phyloP scores from a whole-genome alignment of 2,329 filamentous ascomycete genomes.

The Penicillium concentricum region DNA sequence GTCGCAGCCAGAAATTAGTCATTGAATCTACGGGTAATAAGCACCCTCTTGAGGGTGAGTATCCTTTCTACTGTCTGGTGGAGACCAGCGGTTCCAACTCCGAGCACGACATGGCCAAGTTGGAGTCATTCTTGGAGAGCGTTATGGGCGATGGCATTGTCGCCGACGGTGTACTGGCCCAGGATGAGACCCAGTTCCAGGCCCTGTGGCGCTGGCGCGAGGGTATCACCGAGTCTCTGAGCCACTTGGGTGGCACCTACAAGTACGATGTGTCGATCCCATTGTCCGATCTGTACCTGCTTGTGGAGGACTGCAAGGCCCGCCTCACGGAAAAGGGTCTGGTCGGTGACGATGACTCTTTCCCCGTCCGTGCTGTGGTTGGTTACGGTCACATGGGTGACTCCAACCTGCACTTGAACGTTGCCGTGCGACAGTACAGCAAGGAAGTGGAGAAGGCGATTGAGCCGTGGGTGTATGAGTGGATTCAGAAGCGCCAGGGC shows the following conservation, averaged over 20 bases:
- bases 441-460: constrained; percentile 81
- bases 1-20: constrained; percentile 74
- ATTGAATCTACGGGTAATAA: constrained; percentile 71
- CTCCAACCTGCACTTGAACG: constrained; percentile 90
- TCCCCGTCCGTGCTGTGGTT: constrained; percentile 83
- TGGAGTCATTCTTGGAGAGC: constrained; percentile 84
- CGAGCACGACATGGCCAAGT: constrained; percentile 90
- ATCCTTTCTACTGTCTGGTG: constrained; percentile 94
- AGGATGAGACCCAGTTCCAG: constrained; percentile 86
- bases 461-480: constrained; percentile 97
- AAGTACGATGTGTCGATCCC: constrained; percentile 98
- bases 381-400: constrained; percentile 99
- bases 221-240: constrained; percentile 83
- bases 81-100: constrained; percentile 94
- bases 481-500: constrained; percentile 82
- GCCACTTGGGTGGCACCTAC: constrained; percentile 92
- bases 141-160: constrained; percentile 88
- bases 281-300: constrained; percentile 76
- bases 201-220: constrained; percentile 91
- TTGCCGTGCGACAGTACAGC: constrained; percentile 78
- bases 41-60: constrained; percentile 74
- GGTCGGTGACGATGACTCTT: constrained; percentile 70
- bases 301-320: constrained; percentile 81
- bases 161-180: constrained; percentile 82
- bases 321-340: constrained; percentile 72